These are phyloP conservation scores for Vigna hirtella DNA, from an alignment of 306 rosid species.

Conservation along the genomic window DNA sequence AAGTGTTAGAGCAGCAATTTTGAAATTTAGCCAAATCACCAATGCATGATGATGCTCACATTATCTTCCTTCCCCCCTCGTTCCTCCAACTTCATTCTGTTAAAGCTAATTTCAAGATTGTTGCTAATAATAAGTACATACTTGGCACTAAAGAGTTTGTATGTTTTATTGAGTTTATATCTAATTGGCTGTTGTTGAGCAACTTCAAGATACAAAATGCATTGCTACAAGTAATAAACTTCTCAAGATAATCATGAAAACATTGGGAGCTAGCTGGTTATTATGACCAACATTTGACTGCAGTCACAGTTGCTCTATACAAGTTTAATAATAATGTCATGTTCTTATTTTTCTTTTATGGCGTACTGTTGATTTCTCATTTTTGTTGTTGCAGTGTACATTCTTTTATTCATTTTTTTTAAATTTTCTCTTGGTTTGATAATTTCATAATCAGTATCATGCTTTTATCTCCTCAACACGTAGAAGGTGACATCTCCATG, in stretches of 20 bases:
- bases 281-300: conserved; percentile 6
- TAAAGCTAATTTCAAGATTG: no score
- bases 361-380: background rate
- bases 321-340: background rate
- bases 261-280: background rate
- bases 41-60: background rate
- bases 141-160: background rate
- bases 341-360: conserved; percentile 1
- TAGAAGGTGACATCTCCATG: conserved; percentile 16
- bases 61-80: no score
- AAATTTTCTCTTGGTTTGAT: conserved; percentile 1
- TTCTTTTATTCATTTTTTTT: background rate
- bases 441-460: background rate
- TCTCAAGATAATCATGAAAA: conserved; percentile 18
- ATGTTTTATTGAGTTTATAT: background rate
- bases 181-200: conserved; percentile 11
- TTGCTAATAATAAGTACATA: background rate
- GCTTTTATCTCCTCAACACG: background rate
- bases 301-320: background rate
- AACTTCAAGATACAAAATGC: conserved; percentile 23
- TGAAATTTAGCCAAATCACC: background rate
- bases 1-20: background rate
- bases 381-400: background rate
- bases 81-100: no score
- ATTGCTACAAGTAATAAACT: conserved; percentile 18